A percentile compares a stretch with the other conserved stretches of the same genome.
Evolutionary conservation across 148 eudicot genomes (phyloP).

Genomic region (Bassia scoparia): DNA sequence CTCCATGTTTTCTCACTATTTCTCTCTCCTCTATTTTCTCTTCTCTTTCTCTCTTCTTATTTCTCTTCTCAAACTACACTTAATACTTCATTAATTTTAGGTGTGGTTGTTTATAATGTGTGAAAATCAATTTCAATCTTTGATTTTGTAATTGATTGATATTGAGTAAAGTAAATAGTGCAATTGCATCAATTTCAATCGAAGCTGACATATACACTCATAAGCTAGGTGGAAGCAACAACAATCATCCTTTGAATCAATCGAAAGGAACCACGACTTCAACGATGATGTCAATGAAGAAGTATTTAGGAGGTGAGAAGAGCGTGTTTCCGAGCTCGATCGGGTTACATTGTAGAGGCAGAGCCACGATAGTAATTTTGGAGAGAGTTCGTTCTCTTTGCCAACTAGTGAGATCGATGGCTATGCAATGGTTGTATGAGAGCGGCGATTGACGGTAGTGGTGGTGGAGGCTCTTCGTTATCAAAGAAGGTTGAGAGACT

Average conservation of each 20-base stretch:
- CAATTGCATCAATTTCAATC: too few relatives aligned
- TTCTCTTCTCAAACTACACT: too few relatives aligned
- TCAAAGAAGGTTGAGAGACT: too few relatives aligned
- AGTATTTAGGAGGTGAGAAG: constrained; percentile 27
- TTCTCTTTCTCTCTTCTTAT: too few relatives aligned
- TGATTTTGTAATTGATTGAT: neutral
- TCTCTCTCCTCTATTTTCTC: too few relatives aligned
- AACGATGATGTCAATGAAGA: constrained; percentile 19
- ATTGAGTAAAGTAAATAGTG: neutral
- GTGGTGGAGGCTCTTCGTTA: constrained; percentile 43
- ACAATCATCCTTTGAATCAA: constrained; percentile 21
- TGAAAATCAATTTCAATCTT: neutral
- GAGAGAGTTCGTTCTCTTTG: constrained; percentile 66
- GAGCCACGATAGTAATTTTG: constrained; percentile 87
- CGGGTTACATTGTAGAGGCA: constrained; percentile 69
- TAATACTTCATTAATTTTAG: neutral
- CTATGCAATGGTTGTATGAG: constrained; percentile 23
- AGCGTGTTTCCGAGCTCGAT: constrained; percentile 37
- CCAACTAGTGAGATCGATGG: constrained; percentile 40
- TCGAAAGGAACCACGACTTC: constrained; percentile 22
- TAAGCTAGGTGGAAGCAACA: constrained; percentile 63
- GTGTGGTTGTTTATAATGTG: neutral
- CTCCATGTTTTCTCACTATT: too few relatives aligned
- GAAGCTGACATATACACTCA: constrained; percentile 42
- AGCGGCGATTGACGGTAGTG: constrained; percentile 22